Conservation (phyloP, 805 yeast species). For the Monosporozyma servazzii region DNA sequence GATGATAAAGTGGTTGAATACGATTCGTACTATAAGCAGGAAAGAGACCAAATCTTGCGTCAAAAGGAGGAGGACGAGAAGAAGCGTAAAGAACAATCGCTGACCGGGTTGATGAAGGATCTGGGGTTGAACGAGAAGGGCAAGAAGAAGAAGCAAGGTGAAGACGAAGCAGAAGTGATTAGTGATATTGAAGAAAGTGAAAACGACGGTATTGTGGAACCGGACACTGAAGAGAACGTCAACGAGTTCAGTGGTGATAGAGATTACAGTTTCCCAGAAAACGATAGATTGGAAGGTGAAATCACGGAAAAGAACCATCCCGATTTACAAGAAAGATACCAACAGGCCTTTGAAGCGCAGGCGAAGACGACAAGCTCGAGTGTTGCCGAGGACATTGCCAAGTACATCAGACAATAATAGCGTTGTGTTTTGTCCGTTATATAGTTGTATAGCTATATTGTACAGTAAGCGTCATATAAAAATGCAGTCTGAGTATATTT, state of each 20-base stretch:
- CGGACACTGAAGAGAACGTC: slow-evolving; percentile 43
- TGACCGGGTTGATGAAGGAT: slow-evolving; percentile 75
- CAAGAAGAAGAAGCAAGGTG: slow-evolving; percentile 28
- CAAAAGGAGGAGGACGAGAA: slow-evolving; percentile 71
- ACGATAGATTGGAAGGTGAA: slow-evolving; percentile 50
- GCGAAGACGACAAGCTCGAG: slow-evolving; percentile 53
- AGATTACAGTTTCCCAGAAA: slow-evolving; percentile 65
- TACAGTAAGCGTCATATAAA: too few relatives aligned
- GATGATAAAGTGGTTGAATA: slow-evolving; percentile 84
- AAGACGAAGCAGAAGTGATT: slow-evolving; percentile 47
- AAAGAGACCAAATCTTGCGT: slow-evolving; percentile 71
- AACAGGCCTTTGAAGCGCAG: slow-evolving; percentile 56
- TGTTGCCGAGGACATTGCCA: slow-evolving; percentile 66
- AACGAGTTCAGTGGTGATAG: slow-evolving; percentile 38
- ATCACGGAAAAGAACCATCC: slow-evolving; percentile 36
- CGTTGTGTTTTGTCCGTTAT: not conserved
- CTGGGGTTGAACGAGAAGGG: slow-evolving; percentile 49
- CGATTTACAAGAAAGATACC: slow-evolving; percentile 57
- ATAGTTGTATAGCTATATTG: not conserved
- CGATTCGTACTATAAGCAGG: slow-evolving; percentile 71
- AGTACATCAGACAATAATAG: slow-evolving; percentile 41
- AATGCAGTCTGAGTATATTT: too few relatives aligned
- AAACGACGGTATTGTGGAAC: slow-evolving; percentile 33
- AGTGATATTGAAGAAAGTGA: slow-evolving; percentile 36
- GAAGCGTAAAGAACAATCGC: slow-evolving; percentile 57